Evolutionary conservation across 1,284 basidiomycete species (phyloP), one percentile per base, ranked within the genome.

Genomic region (Austropuccinia psidii): DNA sequence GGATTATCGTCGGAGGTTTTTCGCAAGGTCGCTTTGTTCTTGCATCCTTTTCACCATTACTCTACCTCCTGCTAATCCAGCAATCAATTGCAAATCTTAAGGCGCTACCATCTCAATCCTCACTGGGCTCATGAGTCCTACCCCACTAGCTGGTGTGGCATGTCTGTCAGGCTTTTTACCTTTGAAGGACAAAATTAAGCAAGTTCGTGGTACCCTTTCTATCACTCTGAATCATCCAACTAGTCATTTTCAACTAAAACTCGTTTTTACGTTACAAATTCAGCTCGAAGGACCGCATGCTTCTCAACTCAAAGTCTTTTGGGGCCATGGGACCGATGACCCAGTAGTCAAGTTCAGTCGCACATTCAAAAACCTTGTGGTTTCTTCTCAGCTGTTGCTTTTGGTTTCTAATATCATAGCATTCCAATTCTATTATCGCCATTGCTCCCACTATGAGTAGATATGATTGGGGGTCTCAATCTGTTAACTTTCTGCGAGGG

Each of bases 271-370:
- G n/a, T 21, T 43, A 33, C 3, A 24, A 13, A 13, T 29, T 11
- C 35, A 70, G 67, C 67, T 70, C 21, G 37, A 43, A 37, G 29
- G n/a, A n/a, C 67, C 67, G 24, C 55, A 70, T 45, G 52, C 55
- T n/a, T 39, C 37, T 7, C 15, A 41, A 4, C 37, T 70, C 39
- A 33, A 52, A 19, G 55, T 70, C 39, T 70, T 70, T 58, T 70
- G 67, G 67, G 54, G 67, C 17, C 67, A 70, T 70, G 67, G 67
- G 1, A 70, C 54, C 11, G 27, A 58, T 41, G 67, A 70, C 43
- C 55, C 67, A 27, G 35, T 70, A 39, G 54, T 58, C 1, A 37
- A 49, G 39, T 64, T 47, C 37, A 29, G 45, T 45, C 7, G 43
- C 47, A 21, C 11, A 35, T 15, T 3, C 9, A 17, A 21, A 7